Percentiles rank a stretch among this genome's conserved stretches.
These are phyloP conservation scores for Penicillium paxilli DNA, from an alignment of 495 filamentous ascomycete species.

Conservation along the genomic window DNA sequence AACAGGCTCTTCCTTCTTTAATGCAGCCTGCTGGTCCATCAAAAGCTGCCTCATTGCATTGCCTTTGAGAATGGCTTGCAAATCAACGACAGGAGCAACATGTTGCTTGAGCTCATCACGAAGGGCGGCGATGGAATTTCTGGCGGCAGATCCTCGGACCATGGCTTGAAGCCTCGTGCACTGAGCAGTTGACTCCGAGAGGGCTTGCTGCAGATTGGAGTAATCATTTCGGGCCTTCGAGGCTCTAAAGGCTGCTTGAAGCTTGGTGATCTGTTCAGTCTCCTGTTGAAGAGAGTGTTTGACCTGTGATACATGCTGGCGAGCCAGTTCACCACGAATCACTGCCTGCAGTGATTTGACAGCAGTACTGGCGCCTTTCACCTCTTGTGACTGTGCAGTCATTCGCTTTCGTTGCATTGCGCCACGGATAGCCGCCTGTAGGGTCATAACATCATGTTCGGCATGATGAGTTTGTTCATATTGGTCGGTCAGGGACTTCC, in stretches of 20 bases:
- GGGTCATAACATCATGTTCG: constrained; percentile 50
- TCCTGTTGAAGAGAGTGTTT: constrained; percentile 32
- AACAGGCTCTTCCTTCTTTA: constrained; percentile 32
- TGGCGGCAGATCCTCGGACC: constrained; percentile 36
- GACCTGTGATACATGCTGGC: constrained; percentile 39
- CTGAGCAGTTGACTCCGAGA: constrained; percentile 27
- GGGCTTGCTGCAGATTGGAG: constrained; percentile 25
- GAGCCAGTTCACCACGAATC: constrained; percentile 53
- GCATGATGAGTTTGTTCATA: constrained; percentile 46
- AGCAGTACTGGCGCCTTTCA: constrained; percentile 23
- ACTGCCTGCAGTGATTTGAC: constrained; percentile 43
- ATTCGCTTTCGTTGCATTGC: constrained; percentile 47
- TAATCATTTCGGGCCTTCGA: constrained; percentile 33
- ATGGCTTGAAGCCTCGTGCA: constrained; percentile 43
- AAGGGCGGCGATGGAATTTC: constrained; percentile 27
- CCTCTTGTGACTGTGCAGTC: constrained; percentile 51
- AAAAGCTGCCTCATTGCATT: constrained; percentile 37
- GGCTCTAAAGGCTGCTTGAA: constrained; percentile 49
- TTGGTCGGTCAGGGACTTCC: constrained; percentile 46
- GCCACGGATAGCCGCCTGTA: constrained; percentile 74
- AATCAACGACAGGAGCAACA: constrained; percentile 18
- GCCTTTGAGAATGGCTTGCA: constrained; percentile 39
- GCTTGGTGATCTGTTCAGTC: constrained; percentile 32
- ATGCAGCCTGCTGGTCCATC: constrained; percentile 26
- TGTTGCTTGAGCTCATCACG: constrained; percentile 30